Evolutionary conservation across 2,329 filamentous ascomycete genomes (phyloP).

Genomic region (Pseudogymnoascus sp.): DNA sequence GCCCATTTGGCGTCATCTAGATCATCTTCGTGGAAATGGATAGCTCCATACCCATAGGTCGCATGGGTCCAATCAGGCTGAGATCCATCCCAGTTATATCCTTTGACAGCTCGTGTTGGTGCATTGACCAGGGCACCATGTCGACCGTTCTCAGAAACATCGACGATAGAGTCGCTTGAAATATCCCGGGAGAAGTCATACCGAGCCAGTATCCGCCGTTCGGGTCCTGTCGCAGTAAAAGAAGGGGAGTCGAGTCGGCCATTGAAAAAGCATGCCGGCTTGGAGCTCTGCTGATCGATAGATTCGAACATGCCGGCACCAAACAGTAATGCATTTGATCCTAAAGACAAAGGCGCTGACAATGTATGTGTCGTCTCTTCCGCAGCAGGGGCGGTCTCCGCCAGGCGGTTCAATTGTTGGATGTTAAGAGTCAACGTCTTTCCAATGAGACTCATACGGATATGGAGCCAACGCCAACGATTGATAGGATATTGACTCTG

Average conservation of each 20-base stretch:
- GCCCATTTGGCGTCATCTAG: conserved; percentile 30
- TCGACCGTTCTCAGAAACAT: conserved; percentile 22
- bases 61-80: conserved; percentile 29
- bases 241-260: conserved; percentile 18
- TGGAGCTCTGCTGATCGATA: background rate
- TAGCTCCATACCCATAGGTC: conserved; percentile 29
- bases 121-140: conserved; percentile 28
- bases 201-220: conserved; percentile 9
- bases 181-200: conserved; percentile 22
- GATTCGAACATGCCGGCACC: conserved; percentile 10
- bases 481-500: conserved; percentile 3
- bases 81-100: conserved; percentile 28
- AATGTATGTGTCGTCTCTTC: background rate
- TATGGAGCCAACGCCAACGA: conserved; percentile 12
- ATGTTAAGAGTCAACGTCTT: conserved; percentile 9
- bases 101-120: conserved; percentile 28
- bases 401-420: conserved; percentile 9
- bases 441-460: conserved; percentile 8
- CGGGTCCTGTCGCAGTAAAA: conserved; percentile 11
- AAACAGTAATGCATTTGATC: conserved; percentile 1
- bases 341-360: background rate
- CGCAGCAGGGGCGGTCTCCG: conserved; percentile 1
- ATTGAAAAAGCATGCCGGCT: conserved; percentile 15
- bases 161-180: conserved; percentile 20
- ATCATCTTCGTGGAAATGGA: conserved; percentile 34